A percentile compares a stretch with the other conserved stretches of the same genome.
phyloP scores from a whole-genome alignment of 805 yeast genomes.

The Nakazawaea pomicola region DNA sequence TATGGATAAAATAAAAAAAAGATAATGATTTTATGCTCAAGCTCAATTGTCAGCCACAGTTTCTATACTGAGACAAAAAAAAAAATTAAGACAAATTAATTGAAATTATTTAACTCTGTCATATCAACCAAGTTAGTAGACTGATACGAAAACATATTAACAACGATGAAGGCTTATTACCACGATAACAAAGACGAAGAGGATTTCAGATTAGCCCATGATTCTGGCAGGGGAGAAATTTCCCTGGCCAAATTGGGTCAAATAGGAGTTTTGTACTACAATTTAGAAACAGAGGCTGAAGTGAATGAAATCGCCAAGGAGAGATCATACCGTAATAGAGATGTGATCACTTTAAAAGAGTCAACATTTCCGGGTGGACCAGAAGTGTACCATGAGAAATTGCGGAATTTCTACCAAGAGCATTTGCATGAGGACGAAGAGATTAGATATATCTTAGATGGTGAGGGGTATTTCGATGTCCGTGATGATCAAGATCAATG shows the following conservation, averaged over 20 bases:
- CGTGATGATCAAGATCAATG: slow-evolving; percentile 61
- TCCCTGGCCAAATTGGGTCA: slow-evolving; percentile 41
- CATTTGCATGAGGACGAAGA: slow-evolving; percentile 98
- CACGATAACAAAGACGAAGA: slow-evolving; percentile 56
- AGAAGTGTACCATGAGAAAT: slow-evolving; percentile 53
- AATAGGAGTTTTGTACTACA: slow-evolving; percentile 66
- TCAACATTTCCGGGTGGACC: slow-evolving; percentile 60
- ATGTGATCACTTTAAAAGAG: slow-evolving; percentile 56
- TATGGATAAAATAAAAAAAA: no score
- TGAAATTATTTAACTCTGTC: no score
- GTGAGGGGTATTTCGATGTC: slow-evolving; percentile 90
- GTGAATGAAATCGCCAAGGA: slow-evolving; percentile 65
- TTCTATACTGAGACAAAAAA: not conserved
- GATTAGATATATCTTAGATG: slow-evolving; percentile 83
- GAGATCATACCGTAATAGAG: slow-evolving; percentile 77
- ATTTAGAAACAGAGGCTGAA: slow-evolving; percentile 42
- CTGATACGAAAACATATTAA: no score
- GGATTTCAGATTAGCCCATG: slow-evolving; percentile 66
- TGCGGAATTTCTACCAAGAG: slow-evolving; percentile 69
- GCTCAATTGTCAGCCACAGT: no score
- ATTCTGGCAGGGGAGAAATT: slow-evolving; percentile 62
- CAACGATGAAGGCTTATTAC: slow-evolving; percentile 44
- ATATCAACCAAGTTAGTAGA: no score
- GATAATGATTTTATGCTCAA: no score
- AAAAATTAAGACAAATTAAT: not conserved